Conservation (phyloP, 371 early-diverging fungal genomes). For the Zychaea mexicana region DNA sequence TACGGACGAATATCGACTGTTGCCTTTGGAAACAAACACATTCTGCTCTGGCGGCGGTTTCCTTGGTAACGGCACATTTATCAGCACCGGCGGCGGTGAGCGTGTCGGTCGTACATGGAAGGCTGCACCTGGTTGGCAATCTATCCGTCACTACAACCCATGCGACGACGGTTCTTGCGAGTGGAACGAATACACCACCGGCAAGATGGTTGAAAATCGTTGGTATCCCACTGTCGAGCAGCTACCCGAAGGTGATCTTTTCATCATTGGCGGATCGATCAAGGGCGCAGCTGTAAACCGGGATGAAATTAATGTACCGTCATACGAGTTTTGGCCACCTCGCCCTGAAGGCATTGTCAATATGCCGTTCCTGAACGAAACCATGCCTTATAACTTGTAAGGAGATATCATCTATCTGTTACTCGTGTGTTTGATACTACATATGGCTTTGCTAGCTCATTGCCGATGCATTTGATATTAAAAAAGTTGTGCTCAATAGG, state of each 20-base stretch:
- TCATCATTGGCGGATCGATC: slow-evolving; percentile 60
- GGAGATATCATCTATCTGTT: slow-evolving; percentile 15
- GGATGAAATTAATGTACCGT: slow-evolving; percentile 52
- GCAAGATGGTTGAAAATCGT: slow-evolving; percentile 44
- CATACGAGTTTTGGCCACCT: slow-evolving; percentile 49
- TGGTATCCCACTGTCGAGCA: slow-evolving; percentile 68
- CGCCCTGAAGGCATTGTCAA: slow-evolving; percentile 27
- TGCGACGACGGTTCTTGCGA: slow-evolving; percentile 48
- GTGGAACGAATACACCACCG: slow-evolving; percentile 42
- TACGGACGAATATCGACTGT: slow-evolving; percentile 43
- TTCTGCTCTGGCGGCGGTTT: slow-evolving; percentile 68
- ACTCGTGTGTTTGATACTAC: too few species aligned
- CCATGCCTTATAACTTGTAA: slow-evolving; percentile 66
- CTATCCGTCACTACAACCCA: slow-evolving; percentile 53
- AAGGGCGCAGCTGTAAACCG: slow-evolving; percentile 53
- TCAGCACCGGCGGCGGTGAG: slow-evolving; percentile 64
- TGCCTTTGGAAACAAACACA: slow-evolving; percentile 59
- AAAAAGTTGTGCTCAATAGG: slow-evolving; percentile 18
- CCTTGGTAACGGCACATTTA: slow-evolving; percentile 57
- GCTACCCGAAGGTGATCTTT: slow-evolving; percentile 55
- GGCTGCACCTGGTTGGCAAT: slow-evolving; percentile 55
- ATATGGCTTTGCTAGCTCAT: too few species aligned
- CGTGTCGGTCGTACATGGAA: slow-evolving; percentile 38
- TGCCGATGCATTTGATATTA: too few species aligned
- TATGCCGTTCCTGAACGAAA: slow-evolving; percentile 54